Percentiles rank a stretch among this genome's conserved stretches.
Conservation (phyloP, 495 filamentous ascomycete genomes). For the Achaetomiella virescens region DNA sequence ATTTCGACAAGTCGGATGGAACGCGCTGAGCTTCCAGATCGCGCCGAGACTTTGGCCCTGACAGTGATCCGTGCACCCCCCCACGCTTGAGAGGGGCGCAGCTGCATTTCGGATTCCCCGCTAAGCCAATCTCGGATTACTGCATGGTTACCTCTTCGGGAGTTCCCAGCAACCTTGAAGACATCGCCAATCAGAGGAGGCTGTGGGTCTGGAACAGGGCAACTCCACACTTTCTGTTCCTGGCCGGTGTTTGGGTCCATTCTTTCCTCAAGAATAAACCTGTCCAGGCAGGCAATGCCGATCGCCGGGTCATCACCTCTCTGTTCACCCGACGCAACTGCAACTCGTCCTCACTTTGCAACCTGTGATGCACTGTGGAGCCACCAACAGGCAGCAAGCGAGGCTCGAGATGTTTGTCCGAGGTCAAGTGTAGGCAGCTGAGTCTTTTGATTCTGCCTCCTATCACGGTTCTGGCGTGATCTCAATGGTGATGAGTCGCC, state of each 20-base stretch:
- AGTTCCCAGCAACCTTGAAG: conserved; percentile 1
- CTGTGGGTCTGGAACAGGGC: not conserved
- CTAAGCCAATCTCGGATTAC: not conserved
- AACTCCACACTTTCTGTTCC: not conserved
- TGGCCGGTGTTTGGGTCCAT: too few relatives aligned
- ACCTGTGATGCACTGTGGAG: not conserved
- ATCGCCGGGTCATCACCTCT: conserved; percentile 1
- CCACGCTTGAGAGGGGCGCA: not conserved
- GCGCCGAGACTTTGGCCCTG: not conserved
- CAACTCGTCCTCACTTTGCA: not conserved
- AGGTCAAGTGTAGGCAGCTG: not conserved
- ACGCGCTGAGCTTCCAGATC: not conserved
- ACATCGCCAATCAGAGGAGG: not conserved
- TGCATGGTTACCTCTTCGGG: not conserved
- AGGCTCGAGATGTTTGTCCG: not conserved
- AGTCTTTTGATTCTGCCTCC: not conserved
- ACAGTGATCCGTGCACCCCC: not conserved
- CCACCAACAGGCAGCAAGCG: not conserved
- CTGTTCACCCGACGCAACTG: not conserved
- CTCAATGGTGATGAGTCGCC: not conserved
- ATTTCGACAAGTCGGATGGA: not conserved
- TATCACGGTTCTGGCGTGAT: not conserved
- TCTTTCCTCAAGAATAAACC: not conserved
- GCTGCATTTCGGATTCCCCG: conserved; percentile 5
- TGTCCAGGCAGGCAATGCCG: not conserved